Evolutionary conservation across 1,284 basidiomycete genomes (phyloP), one percentile per base, ranked within the genome.

Genomic region (Cryptococcus wingfieldii): DNA sequence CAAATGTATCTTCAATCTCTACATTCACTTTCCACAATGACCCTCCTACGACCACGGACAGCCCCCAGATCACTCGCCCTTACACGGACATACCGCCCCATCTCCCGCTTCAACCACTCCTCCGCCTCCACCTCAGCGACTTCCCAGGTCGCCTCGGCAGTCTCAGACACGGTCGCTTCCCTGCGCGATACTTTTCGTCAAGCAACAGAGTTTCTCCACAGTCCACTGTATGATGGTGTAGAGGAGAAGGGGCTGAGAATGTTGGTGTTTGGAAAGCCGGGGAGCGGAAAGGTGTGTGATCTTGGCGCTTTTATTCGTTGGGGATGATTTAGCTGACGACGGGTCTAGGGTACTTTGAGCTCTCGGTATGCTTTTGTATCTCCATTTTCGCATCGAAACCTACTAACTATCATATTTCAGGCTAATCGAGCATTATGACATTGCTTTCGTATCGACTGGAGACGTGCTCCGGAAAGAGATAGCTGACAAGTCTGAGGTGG

Each of bases 401-500:
- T 13, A 4, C 19, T 19, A 9, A 4, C 44, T 38, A 23, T 52
- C 45, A 52, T 41, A 38, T 39, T 7, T 23, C 25, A 70, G 71
- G 47, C 67, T 78, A 8, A 67, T 78, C 12, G 64, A 77, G 47
- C 70, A 72, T 19, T 78, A 77, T 55, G 71, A 77, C 56, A 67
- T 77, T 41, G 62, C 70, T 5, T 77, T 78, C 57, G 69, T 76
- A 18, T 74, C 73, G 0, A 76, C 75, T 0, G 77, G 77, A 10
- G 77, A 78, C 55, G 76, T 78, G 0, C 59, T 78, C 16, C 65
- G 77, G 5, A 69, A 74, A 54, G 76, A 78, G 55, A 78, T 78
- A 19, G 66, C 67, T 28, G 67, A 67, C 7, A 66, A 69, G 59
- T 68, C 62, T 16, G 68, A 70, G 45, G 64, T 78, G 5, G 76